Evolutionary conservation across 1,284 basidiomycete genomes (phyloP), one percentile per base, ranked within the genome.

Genomic region (Ceratobasidium sp.): DNA sequence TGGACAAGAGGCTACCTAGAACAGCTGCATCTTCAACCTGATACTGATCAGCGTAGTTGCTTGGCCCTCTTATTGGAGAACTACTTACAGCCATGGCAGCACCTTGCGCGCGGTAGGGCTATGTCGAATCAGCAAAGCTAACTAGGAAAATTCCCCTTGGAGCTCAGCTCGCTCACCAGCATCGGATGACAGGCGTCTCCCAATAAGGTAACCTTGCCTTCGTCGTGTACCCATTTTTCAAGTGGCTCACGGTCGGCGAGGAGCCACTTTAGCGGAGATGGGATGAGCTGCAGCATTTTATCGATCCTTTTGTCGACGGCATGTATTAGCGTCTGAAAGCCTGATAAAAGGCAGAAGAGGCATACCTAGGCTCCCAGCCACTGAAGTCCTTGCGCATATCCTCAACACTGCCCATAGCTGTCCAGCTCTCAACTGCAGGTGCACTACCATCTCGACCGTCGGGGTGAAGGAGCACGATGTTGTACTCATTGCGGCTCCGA

Each of bases 201-300:
- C 50, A 89, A 81, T 6, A 89, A 82, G 2, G 89, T 84, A 69
- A 87, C 82, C 78, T 84, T 84, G 1, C 83, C 82, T 46, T 84
- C 84, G 0, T 85, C 81, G 79, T 91, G 88, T 0, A 89, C 87
- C 91, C 91, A 92, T 28, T 89, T 86, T 56, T 90, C 88, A n/a
- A 77, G 68, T 13, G 79, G 77, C 33, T 77, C 77, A 17, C 78
- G 77, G 40, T 78, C 61, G n/a, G 77, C 74, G 15, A 79, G 77
- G 33, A 74, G 52, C 62, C 77, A 69, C 42, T 71, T 66, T 17
- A 71, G 57, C 13, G 77, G 78, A 38, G 65, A 38, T 17, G 77
- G 68, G 28, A 80, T 56, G 3, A 80, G 75, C 50, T 76, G 50
- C 17, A 80, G 59, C 48, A 80, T 59, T 54, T 80, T 79, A 50